Conservation (phyloP, 257 asterid species). For the Parsonsia alboflavescens region DNA sequence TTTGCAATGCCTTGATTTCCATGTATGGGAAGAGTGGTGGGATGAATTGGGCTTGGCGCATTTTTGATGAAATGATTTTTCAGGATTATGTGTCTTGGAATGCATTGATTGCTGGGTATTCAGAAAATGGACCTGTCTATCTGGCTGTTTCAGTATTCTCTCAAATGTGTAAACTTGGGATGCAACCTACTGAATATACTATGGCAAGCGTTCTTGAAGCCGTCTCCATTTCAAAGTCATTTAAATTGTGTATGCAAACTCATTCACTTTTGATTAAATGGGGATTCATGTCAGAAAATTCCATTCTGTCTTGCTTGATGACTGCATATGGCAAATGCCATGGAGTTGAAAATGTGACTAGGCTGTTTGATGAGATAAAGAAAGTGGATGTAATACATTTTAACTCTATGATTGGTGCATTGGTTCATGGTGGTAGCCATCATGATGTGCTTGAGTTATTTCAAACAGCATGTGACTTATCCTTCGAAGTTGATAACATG, state of each 20-base stretch:
- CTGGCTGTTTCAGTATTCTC: constrained; percentile 11
- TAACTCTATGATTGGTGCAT: constrained; percentile 17
- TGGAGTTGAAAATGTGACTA: neutral
- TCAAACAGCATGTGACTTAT: constrained; percentile 1
- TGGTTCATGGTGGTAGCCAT: constrained; percentile 9
- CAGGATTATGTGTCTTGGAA: constrained; percentile 22
- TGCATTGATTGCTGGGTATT: constrained; percentile 17
- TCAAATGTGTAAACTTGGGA: constrained; percentile 14
- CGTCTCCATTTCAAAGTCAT: neutral
- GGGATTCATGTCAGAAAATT: constrained; percentile 13
- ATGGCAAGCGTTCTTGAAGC: constrained; percentile 19
- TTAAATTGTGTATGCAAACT: constrained; percentile 13
- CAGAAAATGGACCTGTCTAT: constrained; percentile 8
- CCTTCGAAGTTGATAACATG: constrained; percentile 12
- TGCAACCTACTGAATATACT: constrained; percentile 16
- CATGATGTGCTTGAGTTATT: constrained; percentile 7
- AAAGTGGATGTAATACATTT: constrained; percentile 7
- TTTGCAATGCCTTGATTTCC: constrained; percentile 22
- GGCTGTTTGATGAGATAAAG: constrained; percentile 17
- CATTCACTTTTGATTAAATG: constrained; percentile 21
- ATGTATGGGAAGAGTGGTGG: constrained; percentile 20
- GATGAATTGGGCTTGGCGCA: constrained; percentile 6
- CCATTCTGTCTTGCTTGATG: constrained; percentile 20
- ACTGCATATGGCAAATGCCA: constrained; percentile 19
- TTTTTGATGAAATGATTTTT: constrained; percentile 15